phyloP scores from a whole-genome alignment of 208 protist species.

The Tritrichomonas foetus region DNA sequence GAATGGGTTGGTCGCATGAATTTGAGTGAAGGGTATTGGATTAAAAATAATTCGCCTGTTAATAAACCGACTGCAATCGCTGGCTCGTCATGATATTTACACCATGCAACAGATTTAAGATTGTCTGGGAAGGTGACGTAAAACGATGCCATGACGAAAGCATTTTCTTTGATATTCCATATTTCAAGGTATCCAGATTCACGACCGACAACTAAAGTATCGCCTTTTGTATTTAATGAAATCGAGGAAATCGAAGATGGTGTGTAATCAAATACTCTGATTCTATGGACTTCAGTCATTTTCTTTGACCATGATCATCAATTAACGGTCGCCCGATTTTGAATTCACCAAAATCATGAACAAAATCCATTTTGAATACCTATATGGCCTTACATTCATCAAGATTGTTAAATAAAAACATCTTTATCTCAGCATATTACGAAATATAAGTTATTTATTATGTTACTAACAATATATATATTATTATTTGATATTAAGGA shows the following conservation, averaged over 20 bases:
- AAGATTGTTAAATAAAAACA: no score
- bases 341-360: no score
- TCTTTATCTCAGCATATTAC: no score
- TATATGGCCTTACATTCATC: no score
- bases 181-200: background rate
- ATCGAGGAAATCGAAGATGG: slow-evolving; percentile 1
- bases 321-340: no score
- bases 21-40: background rate
- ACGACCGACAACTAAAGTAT: background rate
- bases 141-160: background rate
- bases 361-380: no score
- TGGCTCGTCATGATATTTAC: background rate
- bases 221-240: background rate
- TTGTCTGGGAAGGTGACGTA: background rate
- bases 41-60: background rate
- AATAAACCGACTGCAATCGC: background rate
- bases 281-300: slow-evolving; percentile 35
- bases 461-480: no score
- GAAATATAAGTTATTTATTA: no score
- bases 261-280: background rate
- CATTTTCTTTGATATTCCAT: background rate
- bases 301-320: background rate
- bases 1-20: background rate
- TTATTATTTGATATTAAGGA: no score
- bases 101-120: background rate